A percentile compares a stretch with the other conserved stretches of the same genome.
These are phyloP conservation scores for Hemerocallis citrina DNA, from an alignment of 106 monocot species.

Conservation along the genomic window DNA sequence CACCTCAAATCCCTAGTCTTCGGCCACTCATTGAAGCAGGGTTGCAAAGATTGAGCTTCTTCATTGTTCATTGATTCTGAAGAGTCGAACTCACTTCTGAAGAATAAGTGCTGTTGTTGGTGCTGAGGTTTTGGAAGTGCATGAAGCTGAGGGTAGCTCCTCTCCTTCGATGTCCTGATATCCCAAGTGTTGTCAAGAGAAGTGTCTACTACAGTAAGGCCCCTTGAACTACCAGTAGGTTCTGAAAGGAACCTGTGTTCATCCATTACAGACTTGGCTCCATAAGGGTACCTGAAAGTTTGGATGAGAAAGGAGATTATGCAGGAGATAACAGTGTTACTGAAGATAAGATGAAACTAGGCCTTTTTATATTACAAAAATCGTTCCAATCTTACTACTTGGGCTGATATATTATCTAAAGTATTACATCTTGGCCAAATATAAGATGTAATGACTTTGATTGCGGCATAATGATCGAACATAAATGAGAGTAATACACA, in stretches of 20 bases:
- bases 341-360: too few relatives aligned
- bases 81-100: slow-evolving; percentile 18
- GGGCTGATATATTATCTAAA: too few relatives aligned
- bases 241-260: slow-evolving; percentile 45
- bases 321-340: too few relatives aligned
- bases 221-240: slow-evolving; percentile 34
- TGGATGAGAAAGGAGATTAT: too few relatives aligned
- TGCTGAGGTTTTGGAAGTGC: slow-evolving; percentile 21
- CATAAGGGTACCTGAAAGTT: slow-evolving; percentile 32
- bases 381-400: too few relatives aligned
- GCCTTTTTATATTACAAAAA: too few relatives aligned
- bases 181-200: slow-evolving; percentile 36
- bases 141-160: slow-evolving; percentile 26
- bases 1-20: slow-evolving; percentile 45
- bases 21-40: slow-evolving; percentile 72
- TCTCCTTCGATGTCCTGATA: slow-evolving; percentile 24
- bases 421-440: too few relatives aligned
- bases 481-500: too few relatives aligned
- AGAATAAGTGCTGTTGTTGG: slow-evolving; percentile 27
- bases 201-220: slow-evolving; percentile 22
- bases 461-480: too few relatives aligned
- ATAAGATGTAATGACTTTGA: too few relatives aligned
- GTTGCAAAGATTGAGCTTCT: slow-evolving; percentile 30
- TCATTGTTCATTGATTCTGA: slow-evolving; percentile 20
- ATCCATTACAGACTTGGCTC: slow-evolving; percentile 17